Evolutionary conservation across 306 rosid genomes (phyloP).

Genomic region (Citrullus mucosospermus): DNA sequence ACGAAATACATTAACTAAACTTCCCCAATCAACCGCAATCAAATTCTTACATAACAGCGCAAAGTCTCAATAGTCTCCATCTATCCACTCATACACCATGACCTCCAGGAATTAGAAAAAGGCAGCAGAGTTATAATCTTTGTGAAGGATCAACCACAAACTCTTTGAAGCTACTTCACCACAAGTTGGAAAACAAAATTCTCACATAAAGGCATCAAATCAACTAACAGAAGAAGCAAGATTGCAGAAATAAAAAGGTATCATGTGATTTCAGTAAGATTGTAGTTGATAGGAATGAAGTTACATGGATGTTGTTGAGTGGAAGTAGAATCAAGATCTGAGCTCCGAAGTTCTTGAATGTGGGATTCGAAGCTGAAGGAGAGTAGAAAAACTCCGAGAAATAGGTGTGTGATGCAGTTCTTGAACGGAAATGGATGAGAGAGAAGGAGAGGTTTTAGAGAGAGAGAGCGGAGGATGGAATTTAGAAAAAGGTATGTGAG

Average conservation of each 20-base stretch:
- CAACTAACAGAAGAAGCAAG: not conserved
- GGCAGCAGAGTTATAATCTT: too few relatives aligned
- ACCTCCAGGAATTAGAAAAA: not conserved
- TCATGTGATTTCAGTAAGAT: not conserved
- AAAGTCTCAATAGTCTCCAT: not conserved
- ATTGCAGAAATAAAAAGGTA: not conserved
- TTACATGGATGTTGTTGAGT: slow-evolving; percentile 2
- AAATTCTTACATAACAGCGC: not conserved
- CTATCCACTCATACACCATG: not conserved
- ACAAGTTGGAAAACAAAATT: not conserved
- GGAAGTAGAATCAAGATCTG: slow-evolving; percentile 8
- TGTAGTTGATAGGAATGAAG: not conserved
- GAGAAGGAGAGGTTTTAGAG: not conserved
- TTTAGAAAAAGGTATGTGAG: not conserved
- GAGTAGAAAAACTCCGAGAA: not conserved
- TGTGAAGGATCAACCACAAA: not conserved
- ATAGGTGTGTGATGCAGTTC: not conserved
- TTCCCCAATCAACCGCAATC: not conserved
- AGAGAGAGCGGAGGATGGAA: not conserved
- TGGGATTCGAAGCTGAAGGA: not conserved
- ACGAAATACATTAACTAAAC: not conserved
- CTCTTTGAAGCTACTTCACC: not conserved
- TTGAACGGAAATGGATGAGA: not conserved
- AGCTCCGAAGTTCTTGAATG: not conserved
- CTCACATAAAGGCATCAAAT: not conserved